Evolutionary conservation across 139 green algal genomes (phyloP), one percentile per base, ranked within the genome.

Genomic region (Micromonas pusilla): DNA sequence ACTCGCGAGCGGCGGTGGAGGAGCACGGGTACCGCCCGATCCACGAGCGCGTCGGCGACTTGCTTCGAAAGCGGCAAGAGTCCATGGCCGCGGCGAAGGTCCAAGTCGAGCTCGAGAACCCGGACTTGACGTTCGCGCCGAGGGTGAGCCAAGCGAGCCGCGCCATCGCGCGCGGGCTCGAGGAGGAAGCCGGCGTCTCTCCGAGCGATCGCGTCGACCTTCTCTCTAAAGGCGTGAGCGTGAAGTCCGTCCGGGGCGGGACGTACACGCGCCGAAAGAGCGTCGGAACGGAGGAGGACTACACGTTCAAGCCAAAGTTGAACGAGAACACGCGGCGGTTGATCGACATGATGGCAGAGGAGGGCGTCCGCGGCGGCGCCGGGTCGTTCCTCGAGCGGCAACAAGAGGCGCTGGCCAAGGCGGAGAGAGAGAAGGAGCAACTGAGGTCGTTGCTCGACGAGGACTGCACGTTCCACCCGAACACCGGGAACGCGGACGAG

Each of bases 391-490:
- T 63, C 21, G 68, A 75, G 23, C 36, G 68, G 25, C 68, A 75
- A 33, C 38, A 26, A 6, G 68, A 75, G 23, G 36, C 26, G 19
- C 63, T 32, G 28, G 37, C 36, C 3, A 31, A 26, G 37, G n/a
- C 34, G 21, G 37, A 38, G 25, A 36, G 62, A 21, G 13, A 64
- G 30, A 38, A 75, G 2, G 26, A 3, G 20, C 20, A 21, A 2
- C 0, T 36, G 16, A n/a, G 53, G 36, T 0, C 28, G 31, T 21
- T 37, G 3, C 31, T 70, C 5, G 72, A 78, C 20, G 21, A 52
- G 19, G 52, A 78, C 3, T 78, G 72, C 72, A 78, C 72, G 26
- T 78, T 78, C 28, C 33, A 31, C 21, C 72, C 72, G 1, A 25
- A 78, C 52, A 78, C 62, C 30, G 52, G 52, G 20, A 52, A 77